Conservation (phyloP, 2,329 filamentous ascomycete genomes). For the Colletotrichum sp. region DNA sequence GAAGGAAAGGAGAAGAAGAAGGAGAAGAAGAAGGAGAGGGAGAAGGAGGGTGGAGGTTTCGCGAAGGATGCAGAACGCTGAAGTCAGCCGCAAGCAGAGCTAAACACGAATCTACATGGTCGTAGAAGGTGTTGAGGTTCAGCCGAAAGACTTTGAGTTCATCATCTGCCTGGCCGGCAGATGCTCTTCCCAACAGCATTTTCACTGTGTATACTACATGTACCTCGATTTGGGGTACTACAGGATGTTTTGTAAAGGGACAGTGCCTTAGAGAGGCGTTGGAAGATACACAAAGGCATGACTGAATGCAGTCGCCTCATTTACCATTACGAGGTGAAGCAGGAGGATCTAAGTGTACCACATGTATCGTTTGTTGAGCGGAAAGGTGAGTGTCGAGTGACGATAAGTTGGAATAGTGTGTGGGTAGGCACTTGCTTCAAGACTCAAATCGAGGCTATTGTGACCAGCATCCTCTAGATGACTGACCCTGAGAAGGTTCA, state of each 20-base stretch:
- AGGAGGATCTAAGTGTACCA: not conserved
- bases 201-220: not conserved
- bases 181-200: not conserved
- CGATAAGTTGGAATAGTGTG: not conserved
- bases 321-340: not conserved
- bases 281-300: not conserved
- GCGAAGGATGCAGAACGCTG: conserved; percentile 2
- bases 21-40: not conserved
- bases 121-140: not conserved
- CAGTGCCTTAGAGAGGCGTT: not conserved
- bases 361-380: not conserved
- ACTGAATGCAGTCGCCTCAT: not conserved
- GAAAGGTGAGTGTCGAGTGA: not conserved
- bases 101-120: not conserved
- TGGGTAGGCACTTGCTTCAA: not conserved
- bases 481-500: not conserved
- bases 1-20: not conserved
- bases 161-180: not conserved
- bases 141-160: not conserved
- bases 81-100: not conserved
- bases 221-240: not conserved
- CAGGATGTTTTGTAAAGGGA: not conserved
- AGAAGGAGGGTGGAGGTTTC: not conserved
- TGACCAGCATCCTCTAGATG: not conserved
- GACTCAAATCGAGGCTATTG: not conserved